These are phyloP conservation scores for Aspergillus thermomutatus DNA, from an alignment of 2,329 filamentous ascomycete genomes.

Conservation along the genomic window DNA sequence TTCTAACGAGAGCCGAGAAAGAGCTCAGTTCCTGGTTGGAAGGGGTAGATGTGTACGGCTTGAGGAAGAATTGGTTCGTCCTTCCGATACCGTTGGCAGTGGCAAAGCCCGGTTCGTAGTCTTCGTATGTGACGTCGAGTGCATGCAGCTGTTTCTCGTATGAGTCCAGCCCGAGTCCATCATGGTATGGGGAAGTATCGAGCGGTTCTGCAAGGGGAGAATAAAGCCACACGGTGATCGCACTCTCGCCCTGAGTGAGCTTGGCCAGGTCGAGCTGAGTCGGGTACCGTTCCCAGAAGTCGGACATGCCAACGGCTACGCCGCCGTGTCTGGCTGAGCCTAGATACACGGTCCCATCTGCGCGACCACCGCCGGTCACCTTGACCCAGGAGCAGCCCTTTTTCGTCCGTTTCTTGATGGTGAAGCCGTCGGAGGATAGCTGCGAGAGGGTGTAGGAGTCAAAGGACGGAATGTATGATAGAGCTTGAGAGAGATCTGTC, in stretches of 20 bases:
- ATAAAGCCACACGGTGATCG: conserved; percentile 60
- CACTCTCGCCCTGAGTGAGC: conserved; percentile 42
- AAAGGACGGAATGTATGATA: conserved; percentile 55
- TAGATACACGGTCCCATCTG: conserved; percentile 57
- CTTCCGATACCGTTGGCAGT: conserved; percentile 57
- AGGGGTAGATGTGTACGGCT: conserved; percentile 53
- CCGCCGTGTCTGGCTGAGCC: conserved; percentile 58
- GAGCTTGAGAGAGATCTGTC: neutral
- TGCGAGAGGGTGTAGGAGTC: conserved; percentile 57
- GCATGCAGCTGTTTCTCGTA: conserved; percentile 59
- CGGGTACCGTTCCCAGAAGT: conserved; percentile 64
- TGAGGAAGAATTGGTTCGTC: conserved; percentile 56
- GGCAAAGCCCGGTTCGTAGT: conserved; percentile 55
- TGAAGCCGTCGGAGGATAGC: conserved; percentile 59
- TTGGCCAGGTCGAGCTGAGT: conserved; percentile 56
- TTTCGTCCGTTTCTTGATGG: conserved; percentile 59
- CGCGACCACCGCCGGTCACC: conserved; percentile 49
- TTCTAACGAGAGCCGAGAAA: conserved; percentile 46
- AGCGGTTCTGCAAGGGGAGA: conserved; percentile 55
- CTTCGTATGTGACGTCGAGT: conserved; percentile 62
- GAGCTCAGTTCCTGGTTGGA: conserved; percentile 44
- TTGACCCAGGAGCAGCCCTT: conserved; percentile 57
- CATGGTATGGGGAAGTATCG: conserved; percentile 57
- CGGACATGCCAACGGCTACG: conserved; percentile 55
- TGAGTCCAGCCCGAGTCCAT: conserved; percentile 54